Conservation (phyloP, 164 flowering plant species). For the Protea cynaroides region DNA sequence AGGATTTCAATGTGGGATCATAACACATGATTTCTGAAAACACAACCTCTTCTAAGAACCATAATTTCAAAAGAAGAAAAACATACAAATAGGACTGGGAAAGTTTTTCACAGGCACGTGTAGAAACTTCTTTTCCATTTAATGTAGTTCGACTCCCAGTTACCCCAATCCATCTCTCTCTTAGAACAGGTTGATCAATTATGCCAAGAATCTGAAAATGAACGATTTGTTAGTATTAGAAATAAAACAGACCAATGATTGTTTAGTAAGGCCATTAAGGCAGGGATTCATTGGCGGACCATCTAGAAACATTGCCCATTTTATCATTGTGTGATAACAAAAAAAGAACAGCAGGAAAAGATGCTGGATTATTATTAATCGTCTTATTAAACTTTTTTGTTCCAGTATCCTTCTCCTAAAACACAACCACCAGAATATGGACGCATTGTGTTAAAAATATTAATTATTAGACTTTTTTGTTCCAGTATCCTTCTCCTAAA, state of each 20-base stretch:
- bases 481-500: not conserved
- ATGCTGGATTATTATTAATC: no score
- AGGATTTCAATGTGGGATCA: no score
- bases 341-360: not conserved
- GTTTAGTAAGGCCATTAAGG: no score
- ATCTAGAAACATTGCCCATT: not conserved
- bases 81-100: conserved; percentile 87
- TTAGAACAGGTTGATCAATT: conserved; percentile 85
- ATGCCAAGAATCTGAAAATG: conserved; percentile 78
- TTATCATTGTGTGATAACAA: no score
- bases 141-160: conserved; percentile 71
- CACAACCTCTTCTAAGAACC: not conserved
- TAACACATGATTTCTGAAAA: no score
- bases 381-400: not conserved
- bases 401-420: not conserved
- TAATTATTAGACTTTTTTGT: not conserved
- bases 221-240: not conserved
- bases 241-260: not conserved
- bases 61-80: conserved; percentile 5
- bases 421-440: not conserved
- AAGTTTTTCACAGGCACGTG: conserved; percentile 64
- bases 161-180: conserved; percentile 93
- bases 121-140: conserved; percentile 76
- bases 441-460: not conserved
- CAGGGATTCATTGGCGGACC: no score